Base-by-base conservation (phyloP, 352 stramenopile species). In the Phytopythium kandeliae region DNA sequence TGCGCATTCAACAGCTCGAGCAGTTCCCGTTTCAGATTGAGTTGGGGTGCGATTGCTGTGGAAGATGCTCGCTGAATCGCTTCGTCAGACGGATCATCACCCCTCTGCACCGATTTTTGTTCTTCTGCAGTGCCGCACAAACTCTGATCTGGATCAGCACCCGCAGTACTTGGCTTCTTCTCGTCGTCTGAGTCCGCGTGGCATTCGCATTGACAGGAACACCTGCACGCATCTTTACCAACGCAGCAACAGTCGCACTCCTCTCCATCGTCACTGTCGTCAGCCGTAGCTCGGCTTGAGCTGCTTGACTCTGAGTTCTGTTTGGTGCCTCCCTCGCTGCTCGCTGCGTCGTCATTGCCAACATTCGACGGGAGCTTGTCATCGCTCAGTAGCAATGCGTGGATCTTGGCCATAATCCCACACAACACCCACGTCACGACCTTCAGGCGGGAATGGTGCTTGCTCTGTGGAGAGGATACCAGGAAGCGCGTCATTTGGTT, bases 391-490 rank as follows among this genome's bases (percentile, higher is more conserved):
- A 95, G 54, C 34, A 95, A 48, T 11, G 75, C 72, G 46, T 91
- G 83, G 31, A 86, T 89, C 59, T 95, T 95, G 4, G 84, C 84
- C 50, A 95, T 84, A 25, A 95, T 74, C 13, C 81, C 83, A 25
- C 81, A 95, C 25, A 95, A 62, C 12, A 95, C 84, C 81, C 81
- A 95, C 48, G 84, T 90, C 22, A 95, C 74, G 1, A 92, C 81
- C 41, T 90, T 92, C 22, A 92, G 71, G 10, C 84, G 74, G 26
- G 84, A 91, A 37, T 91, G 74, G 46, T 95, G 73, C 38, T 71
- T 82, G 57, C 78, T 89, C 51, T 86, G 89, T 33, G 89, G 77
- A 3, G 82, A 82, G 24, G 63, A 69, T 34, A 80, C 34, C 19
- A 92, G 55, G 56, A 90, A 92, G n/a, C 65, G 69, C 37, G 81